Evolutionary conservation across 2,329 filamentous ascomycete genomes (phyloP).

Genomic region (Bipolaris bicolor): DNA sequence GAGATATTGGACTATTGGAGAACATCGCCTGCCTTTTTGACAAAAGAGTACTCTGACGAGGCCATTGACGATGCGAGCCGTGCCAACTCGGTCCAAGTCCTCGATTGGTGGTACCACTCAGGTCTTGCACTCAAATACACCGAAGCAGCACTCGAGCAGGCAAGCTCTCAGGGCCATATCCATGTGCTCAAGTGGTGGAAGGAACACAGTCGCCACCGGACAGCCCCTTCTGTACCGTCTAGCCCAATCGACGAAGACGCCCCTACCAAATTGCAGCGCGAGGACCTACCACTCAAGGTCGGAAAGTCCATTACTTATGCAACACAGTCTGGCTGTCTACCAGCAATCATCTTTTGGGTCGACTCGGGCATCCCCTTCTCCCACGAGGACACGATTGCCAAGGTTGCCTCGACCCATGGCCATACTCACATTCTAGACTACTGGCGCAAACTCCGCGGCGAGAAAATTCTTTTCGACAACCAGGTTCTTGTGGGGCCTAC

Average conservation of each 20-base stretch:
- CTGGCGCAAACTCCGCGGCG: constrained; percentile 77
- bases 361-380: constrained; percentile 78
- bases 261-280: constrained; percentile 16
- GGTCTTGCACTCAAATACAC: constrained; percentile 83
- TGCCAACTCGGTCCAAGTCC: constrained; percentile 80
- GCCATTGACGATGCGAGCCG: constrained; percentile 87
- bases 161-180: constrained; percentile 83
- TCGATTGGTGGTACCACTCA: constrained; percentile 91
- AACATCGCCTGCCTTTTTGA: constrained; percentile 78
- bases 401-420: constrained; percentile 83
- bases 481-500: constrained; percentile 87
- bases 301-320: constrained; percentile 85
- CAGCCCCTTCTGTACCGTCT: constrained; percentile 26
- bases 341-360: constrained; percentile 87
- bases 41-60: constrained; percentile 84
- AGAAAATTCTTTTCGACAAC: constrained; percentile 80
- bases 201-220: constrained; percentile 62
- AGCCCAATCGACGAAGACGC: constrained; percentile 24
- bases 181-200: constrained; percentile 94
- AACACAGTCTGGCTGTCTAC: constrained; percentile 78
- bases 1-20: constrained; percentile 93
- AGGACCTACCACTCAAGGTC: constrained; percentile 68
- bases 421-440: constrained; percentile 82
- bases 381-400: constrained; percentile 81
- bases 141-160: constrained; percentile 84